A percentile compares a stretch with the other conserved stretches of the same genome.
Conservation (phyloP, 2,329 filamentous ascomycete genomes). For the Alternaria dauci region DNA sequence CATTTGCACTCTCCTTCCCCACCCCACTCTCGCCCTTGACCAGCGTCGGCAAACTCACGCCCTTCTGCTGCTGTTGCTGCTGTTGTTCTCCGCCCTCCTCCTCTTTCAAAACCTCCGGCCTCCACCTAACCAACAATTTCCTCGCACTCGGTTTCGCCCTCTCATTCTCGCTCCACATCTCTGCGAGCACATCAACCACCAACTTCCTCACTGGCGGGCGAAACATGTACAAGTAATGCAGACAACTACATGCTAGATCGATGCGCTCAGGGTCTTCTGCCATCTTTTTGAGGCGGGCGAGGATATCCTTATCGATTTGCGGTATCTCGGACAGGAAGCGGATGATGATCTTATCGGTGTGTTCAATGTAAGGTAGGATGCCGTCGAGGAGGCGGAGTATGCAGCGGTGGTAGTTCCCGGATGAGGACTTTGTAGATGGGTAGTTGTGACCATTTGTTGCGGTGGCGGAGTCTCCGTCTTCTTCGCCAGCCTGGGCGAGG, state of each 20-base stretch:
- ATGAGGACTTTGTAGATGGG: conserved; percentile 37
- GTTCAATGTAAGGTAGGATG: conserved; percentile 89
- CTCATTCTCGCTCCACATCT: conserved; percentile 62
- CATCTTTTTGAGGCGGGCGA: conserved; percentile 73
- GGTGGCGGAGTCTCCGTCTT: conserved; percentile 11
- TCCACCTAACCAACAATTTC: conserved; percentile 65
- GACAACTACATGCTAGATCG: conserved; percentile 64
- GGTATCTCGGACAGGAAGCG: conserved; percentile 93
- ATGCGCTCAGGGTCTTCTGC: conserved; percentile 71
- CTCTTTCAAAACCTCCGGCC: conserved; percentile 58
- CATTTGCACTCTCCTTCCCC: conserved; percentile 38
- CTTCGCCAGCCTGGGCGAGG: conserved; percentile 51
- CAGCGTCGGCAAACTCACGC: conserved; percentile 21
- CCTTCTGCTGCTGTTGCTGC: conserved; percentile 17
- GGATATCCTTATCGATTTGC: conserved; percentile 73
- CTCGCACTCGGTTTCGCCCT: conserved; percentile 58
- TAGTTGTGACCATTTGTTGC: conserved; percentile 52
- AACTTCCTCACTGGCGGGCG: conserved; percentile 67
- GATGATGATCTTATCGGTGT: conserved; percentile 87
- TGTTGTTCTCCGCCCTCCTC: conserved; percentile 16
- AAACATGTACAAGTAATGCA: conserved; percentile 61
- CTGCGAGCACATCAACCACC: conserved; percentile 65
- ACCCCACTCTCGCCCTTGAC: conserved; percentile 30
- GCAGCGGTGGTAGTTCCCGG: conserved; percentile 78
- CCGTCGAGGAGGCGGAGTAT: conserved; percentile 83